Conservation (phyloP, 805 yeast genomes). For the Spathaspora hagerdaliae region DNA sequence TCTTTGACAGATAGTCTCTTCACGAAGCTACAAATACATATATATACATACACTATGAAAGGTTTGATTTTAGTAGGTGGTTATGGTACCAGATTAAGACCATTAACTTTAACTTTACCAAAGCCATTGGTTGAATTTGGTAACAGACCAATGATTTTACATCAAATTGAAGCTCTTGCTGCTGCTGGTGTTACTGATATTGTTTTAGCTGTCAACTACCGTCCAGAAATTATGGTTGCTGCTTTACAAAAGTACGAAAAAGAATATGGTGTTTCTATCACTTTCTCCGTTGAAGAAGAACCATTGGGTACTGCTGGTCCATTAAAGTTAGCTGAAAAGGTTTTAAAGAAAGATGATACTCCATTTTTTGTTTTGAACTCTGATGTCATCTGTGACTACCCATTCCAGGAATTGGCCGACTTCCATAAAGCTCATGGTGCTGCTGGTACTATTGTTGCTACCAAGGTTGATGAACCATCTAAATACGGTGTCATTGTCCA, state of each 20-base stretch:
- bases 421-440: slow-evolving; percentile 97
- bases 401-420: slow-evolving; percentile 84
- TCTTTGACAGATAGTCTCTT: too few relatives aligned
- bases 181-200: slow-evolving; percentile 98
- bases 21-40: not conserved
- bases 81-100: slow-evolving; percentile 99
- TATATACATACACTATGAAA: slow-evolving; percentile 53
- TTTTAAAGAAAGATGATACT: slow-evolving; percentile 88
- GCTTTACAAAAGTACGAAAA: slow-evolving; percentile 91
- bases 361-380: slow-evolving; percentile 98
- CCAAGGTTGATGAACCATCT: slow-evolving; percentile 99
- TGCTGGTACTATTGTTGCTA: slow-evolving; percentile 97
- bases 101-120: slow-evolving; percentile 90
- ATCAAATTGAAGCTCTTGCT: slow-evolving; percentile 97
- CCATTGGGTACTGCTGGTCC: slow-evolving; percentile 99
- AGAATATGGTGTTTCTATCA: slow-evolving; percentile 90
- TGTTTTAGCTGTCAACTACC: slow-evolving; percentile 97
- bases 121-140: slow-evolving; percentile 97
- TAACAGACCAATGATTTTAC: slow-evolving; percentile 98
- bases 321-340: slow-evolving; percentile 90
- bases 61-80: slow-evolving; percentile 99
- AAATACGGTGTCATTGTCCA: slow-evolving; percentile 99
- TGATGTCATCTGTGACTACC: slow-evolving; percentile 98
- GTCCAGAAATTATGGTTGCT: slow-evolving; percentile 98
- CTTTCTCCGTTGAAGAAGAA: slow-evolving; percentile 98